Percentiles rank a stretch among this genome's conserved stretches.
phyloP scores from a whole-genome alignment of 2,329 filamentous ascomycete genomes.

The Hymenoscyphus repandus region DNA sequence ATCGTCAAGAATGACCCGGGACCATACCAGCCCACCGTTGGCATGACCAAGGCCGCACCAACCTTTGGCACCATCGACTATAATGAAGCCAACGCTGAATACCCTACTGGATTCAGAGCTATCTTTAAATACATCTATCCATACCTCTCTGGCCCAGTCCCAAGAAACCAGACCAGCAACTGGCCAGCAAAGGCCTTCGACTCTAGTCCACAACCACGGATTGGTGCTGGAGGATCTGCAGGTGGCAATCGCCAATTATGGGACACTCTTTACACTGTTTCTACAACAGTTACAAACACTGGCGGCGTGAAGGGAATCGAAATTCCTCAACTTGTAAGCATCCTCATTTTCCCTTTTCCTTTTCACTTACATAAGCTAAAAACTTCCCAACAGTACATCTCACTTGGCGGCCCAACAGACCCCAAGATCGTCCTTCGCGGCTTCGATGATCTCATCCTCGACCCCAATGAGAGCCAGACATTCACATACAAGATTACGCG shows the following conservation, averaged over 20 bases:
- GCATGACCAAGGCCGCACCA: slow-evolving; percentile 58
- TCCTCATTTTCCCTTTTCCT: slow-evolving; percentile 3
- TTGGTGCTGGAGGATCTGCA: slow-evolving; percentile 43
- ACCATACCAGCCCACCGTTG: slow-evolving; percentile 46
- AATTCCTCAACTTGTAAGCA: slow-evolving; percentile 45
- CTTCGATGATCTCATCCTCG: slow-evolving; percentile 73
- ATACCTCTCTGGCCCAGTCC: slow-evolving; percentile 43
- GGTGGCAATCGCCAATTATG: slow-evolving; percentile 50
- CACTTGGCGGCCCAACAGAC: slow-evolving; percentile 72
- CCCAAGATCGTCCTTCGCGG: slow-evolving; percentile 63
- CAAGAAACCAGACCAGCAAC: slow-evolving; percentile 17
- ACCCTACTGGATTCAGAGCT: slow-evolving; percentile 49
- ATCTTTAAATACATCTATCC: slow-evolving; percentile 49
- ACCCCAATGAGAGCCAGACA: slow-evolving; percentile 56
- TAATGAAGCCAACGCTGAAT: slow-evolving; percentile 58
- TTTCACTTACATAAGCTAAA: slow-evolving; percentile 38
- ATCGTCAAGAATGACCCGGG: slow-evolving; percentile 25
- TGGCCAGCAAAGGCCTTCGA: slow-evolving; percentile 38
- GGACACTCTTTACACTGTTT: slow-evolving; percentile 49
- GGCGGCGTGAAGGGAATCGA: slow-evolving; percentile 49
- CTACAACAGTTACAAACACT: slow-evolving; percentile 51
- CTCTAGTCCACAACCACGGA: slow-evolving; percentile 39
- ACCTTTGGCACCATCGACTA: slow-evolving; percentile 58
- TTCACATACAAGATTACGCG: slow-evolving; percentile 70
- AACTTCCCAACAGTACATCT: slow-evolving; percentile 56